Evolutionary conservation across 768 basidiomycete genomes (phyloP).

Genomic region (Neoboletus subvelutipes): DNA sequence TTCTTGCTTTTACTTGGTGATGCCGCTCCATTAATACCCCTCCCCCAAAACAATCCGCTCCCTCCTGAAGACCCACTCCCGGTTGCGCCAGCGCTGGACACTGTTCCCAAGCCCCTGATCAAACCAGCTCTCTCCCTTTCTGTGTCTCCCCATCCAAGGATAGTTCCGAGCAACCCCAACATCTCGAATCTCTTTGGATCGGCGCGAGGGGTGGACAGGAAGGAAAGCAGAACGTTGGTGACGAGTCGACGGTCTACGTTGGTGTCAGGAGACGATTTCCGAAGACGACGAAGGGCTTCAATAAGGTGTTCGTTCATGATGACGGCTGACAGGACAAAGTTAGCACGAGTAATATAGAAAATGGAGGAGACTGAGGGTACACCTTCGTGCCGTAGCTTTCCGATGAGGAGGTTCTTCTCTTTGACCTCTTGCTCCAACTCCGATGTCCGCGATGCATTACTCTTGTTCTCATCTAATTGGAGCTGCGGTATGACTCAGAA

Average conservation of each 20-base stretch:
- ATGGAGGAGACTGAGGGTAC: slow-evolving; percentile 15
- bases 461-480: slow-evolving; percentile 69
- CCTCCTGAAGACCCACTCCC: slow-evolving; percentile 19
- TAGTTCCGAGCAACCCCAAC: slow-evolving; percentile 81
- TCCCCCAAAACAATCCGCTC: slow-evolving; percentile 24
- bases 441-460: slow-evolving; percentile 62
- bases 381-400: slow-evolving; percentile 95
- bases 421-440: slow-evolving; percentile 88
- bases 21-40: slow-evolving; percentile 19
- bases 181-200: slow-evolving; percentile 98
- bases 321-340: slow-evolving; percentile 57
- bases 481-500: slow-evolving; percentile 44
- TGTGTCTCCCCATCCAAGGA: slow-evolving; percentile 89
- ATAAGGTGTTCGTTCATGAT: slow-evolving; percentile 98
- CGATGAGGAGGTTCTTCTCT: slow-evolving; percentile 94
- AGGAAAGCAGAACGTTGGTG: slow-evolving; percentile 89
- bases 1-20: slow-evolving; percentile 38
- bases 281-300: slow-evolving; percentile 93
- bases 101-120: slow-evolving; percentile 41
- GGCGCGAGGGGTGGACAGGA: slow-evolving; percentile 85
- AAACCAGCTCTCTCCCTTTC: slow-evolving; percentile 89
- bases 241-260: slow-evolving; percentile 94
- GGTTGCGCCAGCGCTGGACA: slow-evolving; percentile 41
- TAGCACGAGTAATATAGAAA: slow-evolving; percentile 1
- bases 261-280: slow-evolving; percentile 76